These are phyloP conservation scores for Tuber magnatum DNA, from an alignment of 495 filamentous ascomycete genomes.

Conservation along the genomic window DNA sequence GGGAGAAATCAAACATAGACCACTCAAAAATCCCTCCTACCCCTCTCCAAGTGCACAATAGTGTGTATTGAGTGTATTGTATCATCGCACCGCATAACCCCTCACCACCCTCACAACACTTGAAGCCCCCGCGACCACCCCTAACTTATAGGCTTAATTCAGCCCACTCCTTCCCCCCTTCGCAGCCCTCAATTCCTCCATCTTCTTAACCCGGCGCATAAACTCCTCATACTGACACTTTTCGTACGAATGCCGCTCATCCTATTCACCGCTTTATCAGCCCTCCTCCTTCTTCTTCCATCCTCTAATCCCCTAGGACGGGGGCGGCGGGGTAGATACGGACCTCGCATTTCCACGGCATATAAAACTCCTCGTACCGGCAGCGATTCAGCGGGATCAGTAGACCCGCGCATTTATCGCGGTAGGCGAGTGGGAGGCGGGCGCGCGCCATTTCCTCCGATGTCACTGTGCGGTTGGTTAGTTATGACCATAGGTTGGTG, in stretches of 20 bases:
- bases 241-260: slow-evolving; percentile 93
- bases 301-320: not conserved
- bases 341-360: slow-evolving; percentile 98
- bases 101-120: not conserved
- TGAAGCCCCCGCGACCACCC: not conserved
- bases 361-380: slow-evolving; percentile 81
- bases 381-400: slow-evolving; percentile 93
- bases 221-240: slow-evolving; percentile 99
- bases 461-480: slow-evolving; percentile 51
- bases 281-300: not conserved
- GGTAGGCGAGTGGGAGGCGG: slow-evolving; percentile 77
- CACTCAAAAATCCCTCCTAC: not conserved
- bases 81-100: not conserved
- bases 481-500: not conserved
- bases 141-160: slow-evolving; percentile 18
- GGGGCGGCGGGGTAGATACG: slow-evolving; percentile 39
- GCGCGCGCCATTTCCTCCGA: slow-evolving; percentile 89
- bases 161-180: slow-evolving; percentile 65
- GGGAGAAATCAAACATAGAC: not conserved
- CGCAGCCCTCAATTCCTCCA: slow-evolving; percentile 85
- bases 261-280: slow-evolving; percentile 46
- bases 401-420: slow-evolving; percentile 88
- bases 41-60: not conserved
- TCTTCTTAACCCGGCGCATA: slow-evolving; percentile 96
- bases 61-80: not conserved